Evolutionary conservation across 768 basidiomycete species (phyloP), one percentile per base, ranked within the genome.

Genomic region (Leccinum variicolor): DNA sequence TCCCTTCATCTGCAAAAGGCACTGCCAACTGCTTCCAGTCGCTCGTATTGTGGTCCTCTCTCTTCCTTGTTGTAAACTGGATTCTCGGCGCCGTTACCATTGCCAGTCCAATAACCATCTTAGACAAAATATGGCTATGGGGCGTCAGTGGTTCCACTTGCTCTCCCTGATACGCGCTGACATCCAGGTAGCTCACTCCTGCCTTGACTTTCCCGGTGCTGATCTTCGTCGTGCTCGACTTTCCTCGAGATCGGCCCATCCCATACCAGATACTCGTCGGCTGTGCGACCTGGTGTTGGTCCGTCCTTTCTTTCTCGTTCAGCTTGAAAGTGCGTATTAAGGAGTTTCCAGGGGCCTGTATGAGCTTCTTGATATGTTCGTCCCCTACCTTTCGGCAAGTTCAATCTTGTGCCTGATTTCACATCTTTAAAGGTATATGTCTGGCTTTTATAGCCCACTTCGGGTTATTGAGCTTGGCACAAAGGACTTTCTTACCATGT

Each of bases 61-160:
- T 81, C 9, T 92, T 87, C 78, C 76, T 88, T 43, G 74, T 89
- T 52, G 62, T 82, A 31, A 90, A 86, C 63, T 92, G 90, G 89
- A 75, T 82, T 19, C 77, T 90, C 41, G 86, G 80, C 5, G 76
- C 77, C 28, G 75, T 77, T 11, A 82, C 86, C 62, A 74, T 82
- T 19, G 75, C 80, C 7, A 69, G 66, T 26, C 79, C 81, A 13
- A 59, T 74, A 14, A 73, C 69, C 17, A 62, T 80, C 5, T 69
- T 80, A 36, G 87, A 92, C 70, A 79, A 84, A 62, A 75, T 84
- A 23, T 86, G 85, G 69, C 78, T 84, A 64, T 88, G 82, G 66
- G 83, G 76, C 17, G 76, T 82, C 54, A 59, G 79, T 65, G 5
- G 31, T 9, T 55, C 76, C 47, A 54, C 61, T 65, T n/a, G 43